Percentiles rank a stretch among this genome's conserved stretches.
Conservation (phyloP, 192 early-diverging fungal species). For the Phycomyces nitens region DNA sequence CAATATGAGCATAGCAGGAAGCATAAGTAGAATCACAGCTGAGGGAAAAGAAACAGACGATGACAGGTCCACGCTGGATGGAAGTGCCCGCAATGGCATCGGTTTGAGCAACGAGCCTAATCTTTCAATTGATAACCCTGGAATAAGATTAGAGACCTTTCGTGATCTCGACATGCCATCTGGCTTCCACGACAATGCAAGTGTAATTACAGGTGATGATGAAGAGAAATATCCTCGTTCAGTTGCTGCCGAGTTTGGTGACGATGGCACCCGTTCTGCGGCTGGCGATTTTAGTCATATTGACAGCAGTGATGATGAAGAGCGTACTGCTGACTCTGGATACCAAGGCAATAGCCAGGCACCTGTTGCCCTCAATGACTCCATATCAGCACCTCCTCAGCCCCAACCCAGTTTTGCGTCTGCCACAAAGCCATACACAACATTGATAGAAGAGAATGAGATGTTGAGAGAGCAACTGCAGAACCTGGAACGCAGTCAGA, state of each 20-base stretch:
- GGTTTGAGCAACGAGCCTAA: conserved; percentile 12
- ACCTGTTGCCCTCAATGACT: conserved; percentile 25
- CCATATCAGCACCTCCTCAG: conserved; percentile 38
- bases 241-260: conserved; percentile 38
- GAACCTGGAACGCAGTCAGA: conserved; percentile 25
- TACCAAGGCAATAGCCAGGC: neutral
- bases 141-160: conserved; percentile 6
- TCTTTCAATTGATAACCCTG: neutral
- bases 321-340: conserved; percentile 1
- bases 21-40: conserved; percentile 16
- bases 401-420: conserved; percentile 38
- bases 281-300: conserved; percentile 16
- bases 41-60: conserved; percentile 27
- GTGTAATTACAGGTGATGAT: conserved; percentile 9
- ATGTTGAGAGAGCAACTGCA: conserved; percentile 30
- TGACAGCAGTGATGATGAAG: conserved; percentile 17
- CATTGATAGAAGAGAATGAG: conserved; percentile 40
- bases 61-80: conserved; percentile 25
- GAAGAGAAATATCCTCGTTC: conserved; percentile 30
- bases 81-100: conserved; percentile 4
- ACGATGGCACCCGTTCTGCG: conserved; percentile 32
- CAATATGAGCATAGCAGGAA: conserved; percentile 12
- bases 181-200: neutral
- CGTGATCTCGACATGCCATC: conserved; percentile 11
- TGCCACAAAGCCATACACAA: conserved; percentile 34